These are phyloP conservation scores for Grammothele lineata DNA, from an alignment of 768 basidiomycete species.

Conservation along the genomic window DNA sequence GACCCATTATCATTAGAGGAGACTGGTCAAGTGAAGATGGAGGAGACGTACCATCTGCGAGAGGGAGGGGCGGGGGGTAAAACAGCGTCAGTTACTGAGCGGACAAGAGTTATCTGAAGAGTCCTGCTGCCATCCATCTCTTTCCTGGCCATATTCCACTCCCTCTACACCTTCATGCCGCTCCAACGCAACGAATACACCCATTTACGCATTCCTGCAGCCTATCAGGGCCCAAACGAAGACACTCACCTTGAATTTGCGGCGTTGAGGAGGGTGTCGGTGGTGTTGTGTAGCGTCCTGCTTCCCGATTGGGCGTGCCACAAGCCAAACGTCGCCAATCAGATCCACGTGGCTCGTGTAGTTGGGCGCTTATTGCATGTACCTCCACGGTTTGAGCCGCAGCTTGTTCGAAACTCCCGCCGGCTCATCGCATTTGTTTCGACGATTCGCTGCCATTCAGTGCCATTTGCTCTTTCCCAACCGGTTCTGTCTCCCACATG, in stretches of 20 bases:
- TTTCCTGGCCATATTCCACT: not conserved
- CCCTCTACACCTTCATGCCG: not conserved
- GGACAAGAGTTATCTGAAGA: constrained; percentile 2
- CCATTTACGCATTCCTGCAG: not conserved
- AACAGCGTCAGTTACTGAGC: not conserved
- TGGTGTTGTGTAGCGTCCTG: constrained; percentile 8
- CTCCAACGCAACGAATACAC: not conserved
- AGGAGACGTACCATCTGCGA: constrained; percentile 7
- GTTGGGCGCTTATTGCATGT: constrained; percentile 1
- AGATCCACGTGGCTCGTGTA: constrained; percentile 1
- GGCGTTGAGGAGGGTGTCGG: constrained; percentile 12
- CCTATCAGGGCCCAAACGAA: constrained; percentile 1
- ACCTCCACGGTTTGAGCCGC: too few species aligned
- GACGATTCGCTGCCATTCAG: too few species aligned
- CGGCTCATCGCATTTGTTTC: too few species aligned
- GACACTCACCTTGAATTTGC: constrained; percentile 17
- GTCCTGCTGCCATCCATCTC: constrained; percentile 7
- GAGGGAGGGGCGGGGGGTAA: not conserved
- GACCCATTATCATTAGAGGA: not conserved
- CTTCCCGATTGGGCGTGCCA: constrained; percentile 9
- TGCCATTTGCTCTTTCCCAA: too few species aligned
- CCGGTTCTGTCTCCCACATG: too few species aligned
- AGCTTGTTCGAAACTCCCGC: too few species aligned
- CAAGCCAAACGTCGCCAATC: constrained; percentile 6
- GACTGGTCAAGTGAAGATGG: not conserved